Evolutionary conservation across 495 filamentous ascomycete genomes (phyloP).

Genomic region (Penicillium antarcticum): DNA sequence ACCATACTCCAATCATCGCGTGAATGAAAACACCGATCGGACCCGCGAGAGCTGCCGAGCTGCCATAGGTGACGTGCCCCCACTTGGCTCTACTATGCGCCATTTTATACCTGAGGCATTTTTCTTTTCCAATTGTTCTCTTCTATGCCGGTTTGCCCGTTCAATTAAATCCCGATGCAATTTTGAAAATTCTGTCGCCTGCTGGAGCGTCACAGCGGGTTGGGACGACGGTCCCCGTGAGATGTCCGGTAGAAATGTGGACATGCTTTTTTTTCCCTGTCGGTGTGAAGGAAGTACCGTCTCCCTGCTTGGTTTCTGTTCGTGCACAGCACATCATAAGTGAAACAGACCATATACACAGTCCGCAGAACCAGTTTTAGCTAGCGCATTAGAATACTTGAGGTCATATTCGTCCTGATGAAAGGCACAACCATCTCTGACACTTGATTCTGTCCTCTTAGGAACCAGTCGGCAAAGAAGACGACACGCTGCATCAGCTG

Average conservation of each 20-base stretch:
- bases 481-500: too few relatives aligned
- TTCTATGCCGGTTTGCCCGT: neutral
- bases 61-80: conserved; percentile 7
- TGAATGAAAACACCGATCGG: neutral
- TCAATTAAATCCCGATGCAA: neutral
- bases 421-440: too few relatives aligned
- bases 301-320: too few relatives aligned
- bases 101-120: conserved; percentile 30
- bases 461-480: too few relatives aligned
- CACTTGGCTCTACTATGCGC: conserved; percentile 18
- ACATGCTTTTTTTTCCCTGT: neutral
- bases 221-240: too few relatives aligned
- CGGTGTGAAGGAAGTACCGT: too few relatives aligned
- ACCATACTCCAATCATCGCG: conserved; percentile 9
- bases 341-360: too few relatives aligned
- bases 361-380: too few relatives aligned
- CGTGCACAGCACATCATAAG: too few relatives aligned
- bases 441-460: too few relatives aligned
- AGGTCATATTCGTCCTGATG: too few relatives aligned
- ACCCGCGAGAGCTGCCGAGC: neutral
- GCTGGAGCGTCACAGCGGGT: neutral
- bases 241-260: neutral
- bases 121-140: conserved; percentile 23
- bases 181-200: neutral
- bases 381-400: too few relatives aligned